These are phyloP conservation scores for Baorangia bicolor DNA, from an alignment of 768 basidiomycete species.

Conservation along the genomic window DNA sequence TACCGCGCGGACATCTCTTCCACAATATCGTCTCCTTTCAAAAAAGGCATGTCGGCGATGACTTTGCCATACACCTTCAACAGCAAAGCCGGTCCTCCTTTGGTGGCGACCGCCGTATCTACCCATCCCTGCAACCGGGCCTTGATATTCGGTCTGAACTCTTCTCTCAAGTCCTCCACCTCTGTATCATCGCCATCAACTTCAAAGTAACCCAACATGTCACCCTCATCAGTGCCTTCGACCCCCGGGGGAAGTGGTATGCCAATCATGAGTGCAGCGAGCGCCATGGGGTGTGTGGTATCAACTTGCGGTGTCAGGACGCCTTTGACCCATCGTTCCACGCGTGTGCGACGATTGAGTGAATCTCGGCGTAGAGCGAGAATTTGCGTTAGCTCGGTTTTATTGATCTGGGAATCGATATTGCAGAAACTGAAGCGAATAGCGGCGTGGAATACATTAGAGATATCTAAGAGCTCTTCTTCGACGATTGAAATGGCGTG, in stretches of 20 bases:
- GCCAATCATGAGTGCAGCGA: conserved; percentile 67
- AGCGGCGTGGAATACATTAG: conserved; percentile 41
- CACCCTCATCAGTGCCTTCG: conserved; percentile 41
- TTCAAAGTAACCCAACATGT: conserved; percentile 51
- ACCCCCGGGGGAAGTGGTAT: conserved; percentile 41
- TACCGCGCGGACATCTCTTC: conserved; percentile 57
- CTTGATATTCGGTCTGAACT: conserved; percentile 58
- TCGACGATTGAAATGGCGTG: conserved; percentile 46
- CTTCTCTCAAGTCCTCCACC: conserved; percentile 57
- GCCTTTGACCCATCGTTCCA: conserved; percentile 53
- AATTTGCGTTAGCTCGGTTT: conserved; percentile 45
- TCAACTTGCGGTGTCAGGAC: conserved; percentile 40
- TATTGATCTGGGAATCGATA: conserved; percentile 42
- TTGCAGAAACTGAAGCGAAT: conserved; percentile 47
- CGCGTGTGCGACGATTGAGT: conserved; percentile 42
- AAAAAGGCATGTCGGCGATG: conserved; percentile 55
- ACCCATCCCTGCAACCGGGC: conserved; percentile 60
- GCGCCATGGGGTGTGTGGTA: conserved; percentile 50
- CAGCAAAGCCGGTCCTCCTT: conserved; percentile 39
- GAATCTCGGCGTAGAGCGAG: conserved; percentile 41
- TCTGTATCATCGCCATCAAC: conserved; percentile 53
- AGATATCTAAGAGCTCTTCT: conserved; percentile 50
- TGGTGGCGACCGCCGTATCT: conserved; percentile 37
- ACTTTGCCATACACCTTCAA: conserved; percentile 44
- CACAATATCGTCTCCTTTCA: conserved; percentile 49